Evolutionary conservation across 306 rosid genomes (phyloP), one percentile per base, ranked within the genome.

Genomic region (Rosa chinensis): DNA sequence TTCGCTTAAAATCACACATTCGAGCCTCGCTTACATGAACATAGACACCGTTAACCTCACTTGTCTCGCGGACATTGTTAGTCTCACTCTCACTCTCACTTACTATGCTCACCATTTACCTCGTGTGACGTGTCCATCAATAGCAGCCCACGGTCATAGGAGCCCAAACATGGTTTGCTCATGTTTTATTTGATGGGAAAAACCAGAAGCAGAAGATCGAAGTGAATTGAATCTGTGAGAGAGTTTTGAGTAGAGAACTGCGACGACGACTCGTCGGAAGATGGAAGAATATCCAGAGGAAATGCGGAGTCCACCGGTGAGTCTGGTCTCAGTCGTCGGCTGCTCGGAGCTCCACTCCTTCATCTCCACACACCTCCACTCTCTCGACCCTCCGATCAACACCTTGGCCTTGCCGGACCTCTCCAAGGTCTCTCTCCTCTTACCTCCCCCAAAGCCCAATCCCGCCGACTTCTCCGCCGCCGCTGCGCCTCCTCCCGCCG

Each of bases 231-330:
- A 44, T 75, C 70, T 74, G 78, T 32, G 40, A 5, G 67, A 28
- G 47, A n/a, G 39, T 5, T 52, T 18, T 18, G 18, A 77, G 64
- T 44, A 12, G 14, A 74, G 70, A 61, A 28, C 28, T 0, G 1
- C 14, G 71, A 52, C 32, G 77, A 52, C 44, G 55, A 72, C 47
- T 74, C 39, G 49, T 56, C 70, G 43, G 61, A 44, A 56, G 45
- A 91, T 95, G 99, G 96, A 95, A 70, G 93, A 93, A 48, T 95
- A 91, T 58, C 97, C 99, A 5, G 99, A 95, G 66, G 99, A 95
- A 81, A 77, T 93, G 70, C 85, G 96, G 20, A 95, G 98, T 49
- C 99, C 99, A 7, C 99, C 99, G 42, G 89, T 93, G 85, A 84
- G 94, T 28, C 77, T 95, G 42, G 84, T 82, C 3, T 83, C 99